Conservation (phyloP, 352 stramenopile species). For the Lagenidium giganteum region DNA sequence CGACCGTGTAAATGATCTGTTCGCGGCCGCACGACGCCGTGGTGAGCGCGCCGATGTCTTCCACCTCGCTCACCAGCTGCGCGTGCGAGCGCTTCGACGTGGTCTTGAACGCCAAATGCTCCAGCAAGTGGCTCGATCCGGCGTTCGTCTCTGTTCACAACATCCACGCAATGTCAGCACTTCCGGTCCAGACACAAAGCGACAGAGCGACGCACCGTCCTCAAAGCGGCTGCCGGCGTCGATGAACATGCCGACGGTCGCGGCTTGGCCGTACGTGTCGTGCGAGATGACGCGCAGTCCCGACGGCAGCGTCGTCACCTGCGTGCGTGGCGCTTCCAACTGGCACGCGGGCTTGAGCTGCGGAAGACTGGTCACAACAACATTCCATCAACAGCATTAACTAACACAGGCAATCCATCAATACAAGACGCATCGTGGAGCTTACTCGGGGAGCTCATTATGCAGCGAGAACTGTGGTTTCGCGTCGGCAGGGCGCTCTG, state of each 20-base stretch:
- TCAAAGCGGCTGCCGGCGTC: conserved; percentile 88
- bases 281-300: conserved; percentile 95
- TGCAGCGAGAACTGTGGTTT: conserved; percentile 58
- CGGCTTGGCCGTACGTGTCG: conserved; percentile 95
- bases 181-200: neutral
- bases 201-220: conserved; percentile 24
- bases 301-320: conserved; percentile 91
- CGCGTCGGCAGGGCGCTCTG: conserved; percentile 19
- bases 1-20: conserved; percentile 97
- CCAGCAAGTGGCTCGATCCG: conserved; percentile 92
- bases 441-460: conserved; percentile 54
- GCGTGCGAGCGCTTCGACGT: conserved; percentile 81
- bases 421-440: conserved; percentile 10
- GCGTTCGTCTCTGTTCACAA: conserved; percentile 40
- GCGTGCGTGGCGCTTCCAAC: conserved; percentile 81
- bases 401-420: neutral
- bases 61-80: conserved; percentile 86
- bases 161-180: neutral
- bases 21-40: conserved; percentile 91
- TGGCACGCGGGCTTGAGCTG: conserved; percentile 82
- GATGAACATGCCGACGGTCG: conserved; percentile 92
- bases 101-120: conserved; percentile 95
- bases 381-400: neutral
- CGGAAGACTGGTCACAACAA: conserved; percentile 36
- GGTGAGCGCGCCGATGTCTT: conserved; percentile 90